These are phyloP conservation scores for Ganoderma boninense DNA, from an alignment of 1,284 basidiomycete genomes.

Conservation along the genomic window DNA sequence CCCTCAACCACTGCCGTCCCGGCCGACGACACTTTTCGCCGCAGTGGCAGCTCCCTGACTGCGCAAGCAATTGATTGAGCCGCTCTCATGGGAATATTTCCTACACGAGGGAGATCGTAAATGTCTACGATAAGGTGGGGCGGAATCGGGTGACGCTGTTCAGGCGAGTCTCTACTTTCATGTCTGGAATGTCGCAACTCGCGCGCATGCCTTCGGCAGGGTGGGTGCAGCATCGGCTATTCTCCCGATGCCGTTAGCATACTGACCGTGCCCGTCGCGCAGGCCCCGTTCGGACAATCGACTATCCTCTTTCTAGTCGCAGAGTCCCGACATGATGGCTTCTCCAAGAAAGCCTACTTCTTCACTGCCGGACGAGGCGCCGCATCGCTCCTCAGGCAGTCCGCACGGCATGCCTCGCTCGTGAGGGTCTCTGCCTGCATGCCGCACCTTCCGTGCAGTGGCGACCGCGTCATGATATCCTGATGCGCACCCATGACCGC, in stretches of 20 bases:
- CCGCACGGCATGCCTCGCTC: background rate
- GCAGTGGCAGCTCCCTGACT: background rate
- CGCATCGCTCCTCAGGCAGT: background rate
- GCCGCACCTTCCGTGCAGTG: background rate
- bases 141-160: background rate
- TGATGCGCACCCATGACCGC: constrained; percentile 1
- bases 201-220: background rate
- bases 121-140: background rate
- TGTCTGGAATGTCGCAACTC: background rate
- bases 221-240: constrained; percentile 5
- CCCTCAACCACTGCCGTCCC: background rate
- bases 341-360: constrained; percentile 10
- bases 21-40: background rate
- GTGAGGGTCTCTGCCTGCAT: background rate
- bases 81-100: background rate
- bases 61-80: background rate
- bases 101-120: background rate
- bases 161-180: background rate
- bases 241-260: constrained; percentile 3
- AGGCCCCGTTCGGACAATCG: background rate
- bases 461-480: background rate
- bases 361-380: constrained; percentile 5
- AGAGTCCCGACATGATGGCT: constrained; percentile 7
- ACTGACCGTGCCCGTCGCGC: background rate
- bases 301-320: constrained; percentile 9